Evolutionary conservation across 2,329 filamentous ascomycete species (phyloP), one percentile per base, ranked within the genome.

Genomic region (Aspergillus ruber): DNA sequence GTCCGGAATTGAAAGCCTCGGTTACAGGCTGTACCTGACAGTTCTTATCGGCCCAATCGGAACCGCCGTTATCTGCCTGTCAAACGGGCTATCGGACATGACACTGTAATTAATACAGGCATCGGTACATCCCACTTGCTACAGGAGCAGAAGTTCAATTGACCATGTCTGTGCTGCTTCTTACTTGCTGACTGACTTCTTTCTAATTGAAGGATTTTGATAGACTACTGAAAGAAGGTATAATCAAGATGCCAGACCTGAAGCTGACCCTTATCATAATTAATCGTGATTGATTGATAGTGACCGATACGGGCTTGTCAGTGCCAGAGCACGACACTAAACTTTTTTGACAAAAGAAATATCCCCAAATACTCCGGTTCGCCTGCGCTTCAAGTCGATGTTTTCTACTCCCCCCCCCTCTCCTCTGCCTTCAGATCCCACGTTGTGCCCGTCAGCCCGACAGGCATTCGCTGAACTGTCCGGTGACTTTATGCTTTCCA

Each of bases 251-350:
- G 29, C 29, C n/a, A n/a, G 29, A 33, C 29, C 29, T 33, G 29
- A 35, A 35, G 32, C 32, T 35, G 4, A 35, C 15, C 20, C 25
- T 29, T 29, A 29, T 29, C 25, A 29, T 29, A 29, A 29, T 4
- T 29, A 29, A 29, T 29, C 10, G 25, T 29, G 25, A 29, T 29
- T 29, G 25, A 29, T 29, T 29, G 25, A 29, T 36, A 15, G 33
- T 17, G 33, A 17, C 33, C n/a, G 33, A 36, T 36, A 36, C 33
- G 33, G 33, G n/a, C 52, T 49, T 56, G 56, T 46, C 50, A 29
- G 25, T 29, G 25, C 5, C 10, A 12, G 25, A 29, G 25, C 25
- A 29, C 25, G 25, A 29, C 25, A 29, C 25, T 29, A 29, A 29
- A 12, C 10, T 12, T 29, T 29, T 29, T 29, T 12, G 25, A 29